Percentiles rank a stretch among this genome's conserved stretches.
phyloP scores from a whole-genome alignment of 495 filamentous ascomycete genomes.

The Neurospora sp. region DNA sequence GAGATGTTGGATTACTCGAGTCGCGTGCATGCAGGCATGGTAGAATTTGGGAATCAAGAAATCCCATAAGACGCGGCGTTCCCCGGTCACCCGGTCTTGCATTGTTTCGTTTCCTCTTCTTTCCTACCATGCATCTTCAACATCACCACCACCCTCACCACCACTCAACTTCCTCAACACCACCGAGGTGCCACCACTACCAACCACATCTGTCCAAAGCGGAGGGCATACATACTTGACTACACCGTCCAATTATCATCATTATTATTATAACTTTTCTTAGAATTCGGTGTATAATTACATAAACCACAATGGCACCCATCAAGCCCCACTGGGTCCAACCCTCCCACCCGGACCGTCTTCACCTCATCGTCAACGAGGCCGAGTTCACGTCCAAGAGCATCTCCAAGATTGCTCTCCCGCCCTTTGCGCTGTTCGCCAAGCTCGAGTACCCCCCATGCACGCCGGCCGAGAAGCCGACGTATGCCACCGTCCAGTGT shows the following conservation, averaged over 20 bases:
- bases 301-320: conserved; percentile 28
- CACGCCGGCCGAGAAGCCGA: conserved; percentile 39
- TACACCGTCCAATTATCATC: not conserved
- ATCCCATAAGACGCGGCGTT: not conserved
- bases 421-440: conserved; percentile 52
- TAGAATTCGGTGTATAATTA: not conserved
- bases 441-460: conserved; percentile 44
- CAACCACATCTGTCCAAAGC: not conserved
- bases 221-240: not conserved
- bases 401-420: conserved; percentile 49
- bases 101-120: too few relatives aligned
- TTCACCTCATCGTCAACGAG: conserved; percentile 39
- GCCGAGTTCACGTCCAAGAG: conserved; percentile 50
- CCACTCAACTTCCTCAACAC: not conserved
- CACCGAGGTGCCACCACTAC: not conserved
- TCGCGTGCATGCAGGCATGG: not conserved
- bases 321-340: conserved; percentile 41
- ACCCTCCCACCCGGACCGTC: conserved; percentile 42
- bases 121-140: not conserved
- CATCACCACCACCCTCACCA: not conserved
- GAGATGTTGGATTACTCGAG: not conserved
- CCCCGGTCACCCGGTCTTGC: not conserved
- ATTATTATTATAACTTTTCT: not conserved
- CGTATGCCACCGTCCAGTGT: conserved; percentile 63
- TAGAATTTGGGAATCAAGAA: not conserved